Evolutionary conservation across 2,329 filamentous ascomycete species (phyloP), one percentile per base, ranked within the genome.

Genomic region (Tolypocladium guangdongense): DNA sequence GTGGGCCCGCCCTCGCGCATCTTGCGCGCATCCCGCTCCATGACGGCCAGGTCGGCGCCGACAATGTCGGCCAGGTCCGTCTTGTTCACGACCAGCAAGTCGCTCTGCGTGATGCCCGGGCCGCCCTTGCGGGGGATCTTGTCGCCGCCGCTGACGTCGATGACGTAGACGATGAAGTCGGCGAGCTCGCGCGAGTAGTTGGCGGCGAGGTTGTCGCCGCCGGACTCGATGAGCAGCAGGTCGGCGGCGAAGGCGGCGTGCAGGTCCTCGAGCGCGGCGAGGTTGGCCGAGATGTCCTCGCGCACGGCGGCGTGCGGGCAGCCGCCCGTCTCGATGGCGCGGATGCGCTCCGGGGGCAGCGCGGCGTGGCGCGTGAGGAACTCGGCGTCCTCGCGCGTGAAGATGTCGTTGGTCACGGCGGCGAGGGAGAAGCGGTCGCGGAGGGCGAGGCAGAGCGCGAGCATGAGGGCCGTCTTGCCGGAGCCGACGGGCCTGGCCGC

Each of bases 381-480:
- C 72, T 97, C 93, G 75, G 91, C 91, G 77, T 99, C 93, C 74
- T 99, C 93, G 59, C 87, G 87, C 24, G 92, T 97, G 78, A 97
- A 97, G 77, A 97, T 97, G 77, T 97, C 92, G 78, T 97, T 97
- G 50, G 93, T 99, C 24, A 99, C 92, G 56, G 90, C 93, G 1
- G 93, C 93, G 64, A 99, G 87, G 66, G 85, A 90, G 80, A 88
- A 91, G 53, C 81, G 76, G 50, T 84, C 78, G 57, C 93, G 87
- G 7, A 99, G 84, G 8, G 87, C 86, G 37, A 84, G 84, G 75
- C 90, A 96, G 61, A 97, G 87, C 39, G 88, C 86, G 12, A 96
- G 84, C 92, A 99, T 97, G 32, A 97, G 81, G 20, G 93, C 93
- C 0, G 93, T 97, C 72, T 99, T 99, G 66, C 93, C 93, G 27